Conservation (phyloP, 2,329 filamentous ascomycete genomes). For the Alternaria sp. region DNA sequence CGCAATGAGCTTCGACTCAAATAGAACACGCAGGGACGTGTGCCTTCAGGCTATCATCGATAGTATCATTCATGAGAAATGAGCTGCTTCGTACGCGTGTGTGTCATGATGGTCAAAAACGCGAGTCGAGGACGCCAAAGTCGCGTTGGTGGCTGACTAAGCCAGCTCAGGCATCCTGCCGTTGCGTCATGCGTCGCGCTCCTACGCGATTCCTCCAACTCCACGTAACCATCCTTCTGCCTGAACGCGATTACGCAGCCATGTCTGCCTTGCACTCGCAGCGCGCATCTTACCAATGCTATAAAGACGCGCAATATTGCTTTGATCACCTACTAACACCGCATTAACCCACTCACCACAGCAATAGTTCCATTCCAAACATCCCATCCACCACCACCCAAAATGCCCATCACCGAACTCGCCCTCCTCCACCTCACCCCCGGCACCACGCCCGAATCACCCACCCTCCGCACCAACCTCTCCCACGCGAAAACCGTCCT, state of each 20-base stretch:
- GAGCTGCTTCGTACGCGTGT: not conserved
- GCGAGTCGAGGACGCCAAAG: not conserved
- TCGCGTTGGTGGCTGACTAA: not conserved
- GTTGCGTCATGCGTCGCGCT: not conserved
- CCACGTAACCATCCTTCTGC: not conserved
- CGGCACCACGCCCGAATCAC: conserved; percentile 22
- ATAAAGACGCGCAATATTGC: not conserved
- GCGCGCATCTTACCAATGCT: not conserved
- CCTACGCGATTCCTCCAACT: not conserved
- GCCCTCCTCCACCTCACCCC: conserved; percentile 51
- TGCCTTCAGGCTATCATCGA: not conserved
- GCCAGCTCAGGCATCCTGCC: not conserved
- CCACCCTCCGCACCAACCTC: conserved; percentile 42
- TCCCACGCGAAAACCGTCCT: conserved; percentile 47
- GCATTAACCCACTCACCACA: not conserved
- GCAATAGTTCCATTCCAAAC: not conserved
- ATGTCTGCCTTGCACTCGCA: not conserved
- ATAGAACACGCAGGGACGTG: not conserved
- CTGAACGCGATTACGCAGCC: not conserved
- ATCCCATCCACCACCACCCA: not conserved
- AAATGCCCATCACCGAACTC: conserved; percentile 55
- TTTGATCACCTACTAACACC: not conserved
- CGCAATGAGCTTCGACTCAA: no score
- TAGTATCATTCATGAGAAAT: not conserved
- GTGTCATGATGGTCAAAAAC: not conserved